Conservation (phyloP, 2,329 filamentous ascomycete genomes). For the Calonectria crousiana region DNA sequence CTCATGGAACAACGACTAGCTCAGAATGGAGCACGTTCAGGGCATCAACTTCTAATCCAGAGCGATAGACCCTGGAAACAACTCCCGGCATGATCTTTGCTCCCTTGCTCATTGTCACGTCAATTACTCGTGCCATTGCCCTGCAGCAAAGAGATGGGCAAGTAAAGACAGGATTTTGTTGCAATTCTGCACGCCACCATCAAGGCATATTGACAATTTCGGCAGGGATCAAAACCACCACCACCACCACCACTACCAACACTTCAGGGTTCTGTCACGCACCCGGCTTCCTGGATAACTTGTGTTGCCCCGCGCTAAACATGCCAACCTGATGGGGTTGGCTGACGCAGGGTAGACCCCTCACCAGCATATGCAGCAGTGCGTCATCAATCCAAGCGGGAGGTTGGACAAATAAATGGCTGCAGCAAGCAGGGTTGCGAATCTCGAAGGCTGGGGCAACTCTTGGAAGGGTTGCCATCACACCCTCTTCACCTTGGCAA, state of each 20-base stretch:
- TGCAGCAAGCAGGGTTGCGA: background rate
- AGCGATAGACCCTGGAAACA: too few relatives aligned
- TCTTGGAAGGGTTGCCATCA: background rate
- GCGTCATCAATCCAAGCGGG: background rate
- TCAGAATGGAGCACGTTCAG: background rate
- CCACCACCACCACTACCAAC: background rate
- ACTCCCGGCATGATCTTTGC: background rate
- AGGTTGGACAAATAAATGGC: constrained; percentile 5
- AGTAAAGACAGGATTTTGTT: background rate
- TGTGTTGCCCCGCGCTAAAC: background rate
- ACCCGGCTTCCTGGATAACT: background rate
- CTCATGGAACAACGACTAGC: background rate
- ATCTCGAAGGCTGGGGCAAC: background rate
- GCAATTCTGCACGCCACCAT: background rate
- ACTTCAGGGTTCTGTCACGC: background rate
- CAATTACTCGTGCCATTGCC: background rate
- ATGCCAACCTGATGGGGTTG: background rate
- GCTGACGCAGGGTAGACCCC: background rate
- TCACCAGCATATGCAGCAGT: constrained; percentile 5
- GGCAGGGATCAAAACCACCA: background rate
- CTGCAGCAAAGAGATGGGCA: background rate
- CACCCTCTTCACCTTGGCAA: background rate
- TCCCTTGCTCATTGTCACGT: background rate
- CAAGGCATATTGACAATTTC: background rate
- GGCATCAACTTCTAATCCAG: background rate